phyloP scores from a whole-genome alignment of 345 rosid species.

The Aethionema arabicum region DNA sequence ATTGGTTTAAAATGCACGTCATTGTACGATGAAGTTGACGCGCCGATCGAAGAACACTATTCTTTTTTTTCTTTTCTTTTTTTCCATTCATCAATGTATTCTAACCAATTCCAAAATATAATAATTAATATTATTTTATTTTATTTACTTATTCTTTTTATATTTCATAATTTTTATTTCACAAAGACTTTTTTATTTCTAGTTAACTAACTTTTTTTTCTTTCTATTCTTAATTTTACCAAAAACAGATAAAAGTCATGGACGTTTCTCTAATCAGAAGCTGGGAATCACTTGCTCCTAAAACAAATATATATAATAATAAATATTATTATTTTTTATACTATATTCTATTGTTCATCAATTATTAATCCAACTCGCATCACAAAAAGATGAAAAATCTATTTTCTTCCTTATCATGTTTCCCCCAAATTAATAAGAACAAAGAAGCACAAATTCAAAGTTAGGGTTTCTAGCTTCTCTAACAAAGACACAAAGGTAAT shows the following conservation, averaged over 20 bases:
- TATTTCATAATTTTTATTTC: not conserved
- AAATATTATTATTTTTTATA: too few relatives aligned
- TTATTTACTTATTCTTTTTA: not conserved
- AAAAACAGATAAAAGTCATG: conserved; percentile 34
- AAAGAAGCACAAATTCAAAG: conserved; percentile 20
- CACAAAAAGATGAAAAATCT: conserved; percentile 24
- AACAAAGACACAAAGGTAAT: conserved; percentile 30
- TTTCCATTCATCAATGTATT: not conserved
- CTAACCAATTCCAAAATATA: conserved; percentile 5
- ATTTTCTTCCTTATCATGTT: not conserved
- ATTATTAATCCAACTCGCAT: conserved; percentile 29
- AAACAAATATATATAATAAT: too few relatives aligned
- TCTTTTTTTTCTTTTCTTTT: not conserved
- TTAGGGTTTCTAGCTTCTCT: conserved; percentile 36
- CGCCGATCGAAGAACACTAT: conserved; percentile 26
- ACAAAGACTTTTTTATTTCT: not conserved
- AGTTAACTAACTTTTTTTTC: conserved; percentile 2
- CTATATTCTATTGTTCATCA: conserved; percentile 2
- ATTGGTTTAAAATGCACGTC: conserved; percentile 15
- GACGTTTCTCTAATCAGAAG: conserved; percentile 20
- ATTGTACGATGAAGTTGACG: conserved; percentile 36
- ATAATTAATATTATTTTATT: not conserved
- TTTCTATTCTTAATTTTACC: conserved; percentile 35
- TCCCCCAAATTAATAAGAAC: conserved; percentile 21
- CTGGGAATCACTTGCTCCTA: conserved; percentile 1